Percentiles rank a stretch among this genome's conserved stretches.
Conservation (phyloP, 2,329 filamentous ascomycete genomes). For the Ophiostoma tasmaniense region DNA sequence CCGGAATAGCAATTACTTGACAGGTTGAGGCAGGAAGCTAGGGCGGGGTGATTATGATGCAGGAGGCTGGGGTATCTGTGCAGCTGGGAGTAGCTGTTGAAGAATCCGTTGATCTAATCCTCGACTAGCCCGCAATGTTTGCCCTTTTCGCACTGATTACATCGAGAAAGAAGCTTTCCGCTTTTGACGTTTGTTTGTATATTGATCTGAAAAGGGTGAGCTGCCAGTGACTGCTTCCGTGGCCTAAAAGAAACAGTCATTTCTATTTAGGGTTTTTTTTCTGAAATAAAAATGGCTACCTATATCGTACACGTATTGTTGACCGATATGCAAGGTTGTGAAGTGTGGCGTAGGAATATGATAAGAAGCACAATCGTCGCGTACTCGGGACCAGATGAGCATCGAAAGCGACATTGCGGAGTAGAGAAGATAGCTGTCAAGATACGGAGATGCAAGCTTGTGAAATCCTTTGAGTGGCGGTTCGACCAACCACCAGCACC, state of each 20-base stretch:
- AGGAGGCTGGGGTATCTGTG: not conserved
- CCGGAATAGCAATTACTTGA: not conserved
- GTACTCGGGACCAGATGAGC: not conserved
- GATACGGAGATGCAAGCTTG: constrained; percentile 2
- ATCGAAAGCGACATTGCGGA: not conserved
- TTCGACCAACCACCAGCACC: not conserved
- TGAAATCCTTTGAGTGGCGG: not conserved
- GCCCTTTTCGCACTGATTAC: not conserved
- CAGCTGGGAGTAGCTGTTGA: not conserved
- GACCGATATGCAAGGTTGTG: not conserved
- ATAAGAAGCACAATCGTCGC: not conserved
- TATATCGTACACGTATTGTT: not conserved
- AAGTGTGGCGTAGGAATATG: not conserved
- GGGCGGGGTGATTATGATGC: not conserved
- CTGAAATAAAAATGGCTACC: too few species aligned
- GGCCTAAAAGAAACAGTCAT: too few species aligned
- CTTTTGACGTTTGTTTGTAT: too few species aligned
- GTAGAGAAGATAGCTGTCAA: not conserved
- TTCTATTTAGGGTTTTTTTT: too few species aligned
- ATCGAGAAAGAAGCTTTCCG: not conserved
- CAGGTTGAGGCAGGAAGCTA: not conserved
- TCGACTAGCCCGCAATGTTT: not conserved
- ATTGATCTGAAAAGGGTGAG: too few species aligned
- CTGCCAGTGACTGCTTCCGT: too few species aligned
- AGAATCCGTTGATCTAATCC: not conserved